Base-by-base conservation (phyloP, 2,329 filamentous ascomycete species). In the Emericellopsis cladophorae region DNA sequence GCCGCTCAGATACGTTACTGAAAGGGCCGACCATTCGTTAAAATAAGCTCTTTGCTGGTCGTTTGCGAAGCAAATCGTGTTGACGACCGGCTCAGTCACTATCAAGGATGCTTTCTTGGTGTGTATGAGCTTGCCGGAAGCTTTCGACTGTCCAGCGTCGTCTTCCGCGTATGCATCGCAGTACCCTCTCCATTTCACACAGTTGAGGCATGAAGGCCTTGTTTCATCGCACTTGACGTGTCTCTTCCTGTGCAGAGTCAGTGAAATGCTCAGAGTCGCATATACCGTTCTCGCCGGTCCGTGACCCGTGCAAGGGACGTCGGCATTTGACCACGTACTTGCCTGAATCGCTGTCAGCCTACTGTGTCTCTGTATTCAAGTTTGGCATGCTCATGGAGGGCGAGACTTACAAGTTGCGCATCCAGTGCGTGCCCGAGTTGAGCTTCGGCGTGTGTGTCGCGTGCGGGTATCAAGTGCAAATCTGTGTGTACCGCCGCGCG, bases 171-270 rank as follows among this genome's bases (percentile, higher is more conserved):
- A 65, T 10, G 57, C 53, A 23, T 60, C 56, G 37, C 62, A 64
- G 40, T 60, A 56, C n/a, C 61, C 61, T 39, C 55, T 51, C 55
- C 60, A 65, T 48, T 60, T 64, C 42, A 64, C 49, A 42, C 62
- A 65, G 37, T 63, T 65, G 29, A 59, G 52, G 44, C 62, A 65
- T 5, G 59, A 54, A 15, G 62, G 62, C 31, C 59, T 58, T 21
- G 59, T 59, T 47, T 65, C 62, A 38, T 65, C 62, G 42, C 62
- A 65, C 48, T 65, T 65, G 31, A 65, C 57, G 45, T 65, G 62
- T 16, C 62, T 61, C 40, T 62, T 63, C 40, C 60, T 63, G 37
- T 35, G 22, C 16, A 21, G 4, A 31, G 32, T 43, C 26, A 42
- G 35, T n/a, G 29, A 21, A 21, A 21, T 21, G 18, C 18, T 21